Evolutionary conservation across 2,329 filamentous ascomycete species (phyloP), one percentile per base, ranked within the genome.

Genomic region (Microthyrium microscopicum): DNA sequence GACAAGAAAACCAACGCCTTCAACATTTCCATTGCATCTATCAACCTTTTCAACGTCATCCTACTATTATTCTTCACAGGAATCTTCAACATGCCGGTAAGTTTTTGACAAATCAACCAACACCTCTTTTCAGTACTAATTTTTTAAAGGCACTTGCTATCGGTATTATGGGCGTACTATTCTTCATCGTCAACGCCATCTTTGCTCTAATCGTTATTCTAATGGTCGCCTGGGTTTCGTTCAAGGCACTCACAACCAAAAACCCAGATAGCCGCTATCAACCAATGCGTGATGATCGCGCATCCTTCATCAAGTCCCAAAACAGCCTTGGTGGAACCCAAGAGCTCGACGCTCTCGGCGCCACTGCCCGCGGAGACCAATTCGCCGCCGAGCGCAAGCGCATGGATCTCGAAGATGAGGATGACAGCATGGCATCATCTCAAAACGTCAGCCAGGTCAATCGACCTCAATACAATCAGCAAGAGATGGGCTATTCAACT

Each of bases 1-100:
- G 87, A 94, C 66, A 93, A 93, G 72, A 87, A 85, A 61, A 93
- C 83, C 40, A 95, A 94, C 56, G 76, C 77, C 30, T 92, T 93
- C 68, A 94, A 94, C 60, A 93, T 95, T 48, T 71, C 83, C 39
- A 94, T 94, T 47, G 78, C 74, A 41, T 77, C 73, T 29, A 66
- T 93, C 56, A 94, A 93, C 64, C 92, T 94, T 55, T 54, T 94
- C 48, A 92, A 89, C 57, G 70, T 77, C 36, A 75, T 94, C 53
- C 91, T 92, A 62, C 62, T 94, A 21, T 64, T 95, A 36, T 71
- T 94, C 46, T 93, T 93, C 61, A 82, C 82, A 17, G 69, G 78
- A 40, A 71, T 93, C 30, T 94, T 94, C 57, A 74, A 77, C 42
- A 77, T 84, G 44, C 85, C 84, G 12, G 66, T 69, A 59, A 61